Base-by-base conservation (phyloP, 495 filamentous ascomycete genomes). In the Pseudomonodictys pantanalensis region DNA sequence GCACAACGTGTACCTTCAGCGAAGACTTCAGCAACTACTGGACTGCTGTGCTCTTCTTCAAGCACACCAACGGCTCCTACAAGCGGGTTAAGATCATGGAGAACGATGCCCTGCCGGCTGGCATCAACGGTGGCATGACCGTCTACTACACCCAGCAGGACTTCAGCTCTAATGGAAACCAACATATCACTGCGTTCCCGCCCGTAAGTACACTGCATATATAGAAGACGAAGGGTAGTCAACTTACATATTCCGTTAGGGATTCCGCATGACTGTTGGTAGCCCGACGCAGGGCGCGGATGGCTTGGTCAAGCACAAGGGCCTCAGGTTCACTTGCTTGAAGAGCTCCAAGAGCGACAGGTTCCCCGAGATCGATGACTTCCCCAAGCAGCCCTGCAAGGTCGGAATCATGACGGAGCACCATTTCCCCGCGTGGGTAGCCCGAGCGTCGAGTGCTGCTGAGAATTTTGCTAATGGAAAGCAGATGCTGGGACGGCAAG, bases 191-290 rank as follows among this genome's bases (percentile, higher is more conserved):
- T 0, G 62, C 74, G 1, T 81, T 81, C 73, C 65, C 67, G 58
- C 76, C 77, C 3, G 77, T 79, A 55, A 18, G 17, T 49, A 28
- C 4, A 48, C 22, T 35, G 30, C 15, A 24, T 42, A 12, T 29
- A 11, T 20, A 18, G 22, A 10, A 25, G 9, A 12, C 30, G 1
- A 3, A 32, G 29, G n/a, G n/a, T n/a, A n/a, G n/a, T n/a, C n/a
- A n/a, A 42, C 45, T 56, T 35, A 57, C 23, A 24, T 22, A 22
- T 15, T 18, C 15, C 38, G 0, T 28, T 33, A 81, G 78, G 78
- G 78, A 28, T 81, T 81, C 75, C 77, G 78, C 49, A 81, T 81
- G 78, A 76, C 76, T 2, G 76, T 81, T 42, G 78, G 78, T 56
- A 74, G 60, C 66, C 76, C 77, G 44, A 69, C 73, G 35, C 71